These are phyloP conservation scores for Fusarium nurragi DNA, from an alignment of 2,329 filamentous ascomycete genomes.

Conservation along the genomic window DNA sequence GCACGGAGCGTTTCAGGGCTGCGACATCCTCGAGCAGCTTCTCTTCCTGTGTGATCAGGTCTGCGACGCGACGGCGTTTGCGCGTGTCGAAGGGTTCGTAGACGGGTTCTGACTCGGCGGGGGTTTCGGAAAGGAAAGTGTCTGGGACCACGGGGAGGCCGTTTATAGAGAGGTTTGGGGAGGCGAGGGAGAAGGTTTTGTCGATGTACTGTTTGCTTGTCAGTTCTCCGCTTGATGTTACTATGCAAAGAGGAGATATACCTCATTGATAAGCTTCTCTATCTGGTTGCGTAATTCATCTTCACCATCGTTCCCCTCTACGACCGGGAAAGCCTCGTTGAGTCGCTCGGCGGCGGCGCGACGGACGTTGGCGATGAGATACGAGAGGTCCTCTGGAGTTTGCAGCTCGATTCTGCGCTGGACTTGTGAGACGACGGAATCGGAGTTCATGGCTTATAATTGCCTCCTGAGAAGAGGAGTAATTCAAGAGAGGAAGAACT, in stretches of 20 bases:
- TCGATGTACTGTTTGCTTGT: slow-evolving; percentile 64
- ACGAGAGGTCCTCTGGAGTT: slow-evolving; percentile 75
- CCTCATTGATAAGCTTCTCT: slow-evolving; percentile 68
- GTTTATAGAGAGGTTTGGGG: slow-evolving; percentile 71
- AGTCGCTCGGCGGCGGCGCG: slow-evolving; percentile 74
- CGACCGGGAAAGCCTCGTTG: slow-evolving; percentile 72
- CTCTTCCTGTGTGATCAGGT: slow-evolving; percentile 70
- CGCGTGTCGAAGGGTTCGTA: slow-evolving; percentile 70
- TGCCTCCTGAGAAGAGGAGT: not conserved
- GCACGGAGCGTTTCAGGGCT: slow-evolving; percentile 64
- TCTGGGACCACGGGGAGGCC: slow-evolving; percentile 61
- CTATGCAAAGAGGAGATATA: slow-evolving; percentile 42
- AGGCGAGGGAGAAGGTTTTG: slow-evolving; percentile 66
- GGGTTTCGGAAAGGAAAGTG: slow-evolving; percentile 48
- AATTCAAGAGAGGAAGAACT: not conserved
- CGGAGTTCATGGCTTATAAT: slow-evolving; percentile 47
- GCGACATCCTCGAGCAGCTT: slow-evolving; percentile 72
- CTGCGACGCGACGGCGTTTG: slow-evolving; percentile 67
- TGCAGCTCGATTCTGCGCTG: slow-evolving; percentile 85
- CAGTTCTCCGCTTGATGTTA: not conserved
- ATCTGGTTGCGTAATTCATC: slow-evolving; percentile 68
- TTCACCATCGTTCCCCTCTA: slow-evolving; percentile 58
- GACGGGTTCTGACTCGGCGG: slow-evolving; percentile 43
- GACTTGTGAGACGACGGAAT: slow-evolving; percentile 50
- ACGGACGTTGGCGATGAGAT: slow-evolving; percentile 75